Percentiles rank a stretch among this genome's conserved stretches.
phyloP scores from a whole-genome alignment of 1,284 basidiomycete species.

The Wolfiporia cocos region DNA sequence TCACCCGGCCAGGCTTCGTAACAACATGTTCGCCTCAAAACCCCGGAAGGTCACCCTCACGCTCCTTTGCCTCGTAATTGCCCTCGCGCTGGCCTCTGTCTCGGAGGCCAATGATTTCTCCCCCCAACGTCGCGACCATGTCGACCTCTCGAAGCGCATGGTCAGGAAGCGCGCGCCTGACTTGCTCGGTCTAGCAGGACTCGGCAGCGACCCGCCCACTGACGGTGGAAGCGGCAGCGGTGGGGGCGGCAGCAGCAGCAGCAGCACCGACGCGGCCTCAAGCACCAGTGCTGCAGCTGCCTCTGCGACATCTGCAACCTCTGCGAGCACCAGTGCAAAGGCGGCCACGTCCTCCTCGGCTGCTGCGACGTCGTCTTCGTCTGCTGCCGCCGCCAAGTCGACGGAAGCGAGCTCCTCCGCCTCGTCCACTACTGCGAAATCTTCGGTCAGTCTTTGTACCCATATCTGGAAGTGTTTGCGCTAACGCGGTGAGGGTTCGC shows the following conservation, averaged over 20 bases:
- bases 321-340: neutral
- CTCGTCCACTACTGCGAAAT: conserved; percentile 7
- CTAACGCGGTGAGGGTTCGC: too few species aligned
- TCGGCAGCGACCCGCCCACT: conserved; percentile 15
- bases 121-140: conserved; percentile 46
- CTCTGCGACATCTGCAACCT: conserved; percentile 4
- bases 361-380: conserved; percentile 11
- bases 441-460: conserved; percentile 3
- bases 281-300: conserved; percentile 15
- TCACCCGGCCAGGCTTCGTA: conserved; percentile 4
- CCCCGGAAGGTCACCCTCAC: conserved; percentile 45
- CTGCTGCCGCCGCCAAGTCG: too few species aligned
- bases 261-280: conserved; percentile 9
- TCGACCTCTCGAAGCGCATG: conserved; percentile 54
- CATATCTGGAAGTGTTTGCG: too few species aligned
- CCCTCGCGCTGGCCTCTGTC: conserved; percentile 38
- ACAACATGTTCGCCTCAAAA: conserved; percentile 39
- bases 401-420: too few species aligned
- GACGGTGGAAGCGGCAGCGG: neutral
- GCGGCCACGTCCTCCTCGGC: neutral
- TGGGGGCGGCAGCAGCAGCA: conserved; percentile 1
- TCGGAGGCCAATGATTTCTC: conserved; percentile 41
- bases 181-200: conserved; percentile 14
- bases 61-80: conserved; percentile 52
- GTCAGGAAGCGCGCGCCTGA: conserved; percentile 53